Evolutionary conservation across 768 basidiomycete genomes (phyloP).

Genomic region (Piloderma croceum): DNA sequence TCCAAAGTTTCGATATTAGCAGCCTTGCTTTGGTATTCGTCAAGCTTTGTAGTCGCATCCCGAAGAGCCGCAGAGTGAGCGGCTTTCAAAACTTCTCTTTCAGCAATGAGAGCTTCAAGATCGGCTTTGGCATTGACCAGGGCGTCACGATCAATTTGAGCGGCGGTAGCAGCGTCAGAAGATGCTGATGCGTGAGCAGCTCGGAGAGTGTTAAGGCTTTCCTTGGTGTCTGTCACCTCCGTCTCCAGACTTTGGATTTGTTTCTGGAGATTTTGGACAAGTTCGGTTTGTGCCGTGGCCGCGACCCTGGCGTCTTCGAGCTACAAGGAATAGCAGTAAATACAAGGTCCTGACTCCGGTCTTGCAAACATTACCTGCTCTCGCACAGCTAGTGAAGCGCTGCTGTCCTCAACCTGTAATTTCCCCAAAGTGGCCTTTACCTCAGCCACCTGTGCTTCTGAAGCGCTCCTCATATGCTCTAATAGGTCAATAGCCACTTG

Average conservation of each 20-base stretch:
- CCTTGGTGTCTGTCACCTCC: slow-evolving; percentile 45
- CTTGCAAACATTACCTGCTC: slow-evolving; percentile 39
- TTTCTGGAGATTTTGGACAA: slow-evolving; percentile 42
- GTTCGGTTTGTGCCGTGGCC: slow-evolving; percentile 36
- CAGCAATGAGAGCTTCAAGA: slow-evolving; percentile 48
- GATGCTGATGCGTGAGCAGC: slow-evolving; percentile 39
- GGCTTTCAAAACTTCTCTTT: slow-evolving; percentile 44
- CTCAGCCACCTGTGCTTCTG: slow-evolving; percentile 45
- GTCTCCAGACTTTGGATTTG: slow-evolving; percentile 48
- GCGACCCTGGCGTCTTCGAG: slow-evolving; percentile 44
- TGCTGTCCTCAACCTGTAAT: slow-evolving; percentile 25
- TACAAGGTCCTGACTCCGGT: neutral
- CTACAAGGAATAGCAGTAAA: slow-evolving; percentile 28
- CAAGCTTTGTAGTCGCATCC: slow-evolving; percentile 40
- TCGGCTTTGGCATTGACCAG: slow-evolving; percentile 60
- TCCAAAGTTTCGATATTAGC: slow-evolving; percentile 39
- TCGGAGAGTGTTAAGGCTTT: slow-evolving; percentile 47
- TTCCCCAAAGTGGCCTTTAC: slow-evolving; percentile 36
- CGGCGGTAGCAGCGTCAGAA: slow-evolving; percentile 42
- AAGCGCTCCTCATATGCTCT: slow-evolving; percentile 41
- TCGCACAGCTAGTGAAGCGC: neutral
- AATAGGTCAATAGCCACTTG: slow-evolving; percentile 38
- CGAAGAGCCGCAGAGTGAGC: slow-evolving; percentile 46
- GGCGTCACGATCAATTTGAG: slow-evolving; percentile 58
- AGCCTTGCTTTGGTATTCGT: slow-evolving; percentile 42